Percentiles rank a stretch among this genome's conserved stretches.
Evolutionary conservation across 2,329 filamentous ascomycete genomes (phyloP).

Genomic region (Epichloe gansuensis): DNA sequence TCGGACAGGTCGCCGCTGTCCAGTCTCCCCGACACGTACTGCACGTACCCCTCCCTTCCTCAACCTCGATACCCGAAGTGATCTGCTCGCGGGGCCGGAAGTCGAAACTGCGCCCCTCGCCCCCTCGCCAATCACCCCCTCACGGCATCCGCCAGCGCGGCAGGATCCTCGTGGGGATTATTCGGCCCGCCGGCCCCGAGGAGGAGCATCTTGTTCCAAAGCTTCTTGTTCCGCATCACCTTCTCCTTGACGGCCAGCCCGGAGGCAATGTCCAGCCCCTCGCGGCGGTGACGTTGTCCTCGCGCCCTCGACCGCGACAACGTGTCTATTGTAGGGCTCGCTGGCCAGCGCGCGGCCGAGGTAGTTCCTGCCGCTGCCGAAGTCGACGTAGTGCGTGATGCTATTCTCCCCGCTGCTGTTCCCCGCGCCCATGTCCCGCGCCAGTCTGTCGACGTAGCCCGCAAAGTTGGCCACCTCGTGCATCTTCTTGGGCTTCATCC

Average conservation of each 20-base stretch:
- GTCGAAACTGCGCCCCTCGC: conserved; percentile 20
- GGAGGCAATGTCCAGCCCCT: conserved; percentile 72
- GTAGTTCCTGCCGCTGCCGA: conserved; percentile 95
- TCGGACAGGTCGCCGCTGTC: conserved; percentile 59
- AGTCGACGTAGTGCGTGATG: conserved; percentile 85
- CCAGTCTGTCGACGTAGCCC: conserved; percentile 59
- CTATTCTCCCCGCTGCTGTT: conserved; percentile 34
- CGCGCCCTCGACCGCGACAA: conserved; percentile 86
- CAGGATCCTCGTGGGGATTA: conserved; percentile 28
- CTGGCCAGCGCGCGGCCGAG: conserved; percentile 79
- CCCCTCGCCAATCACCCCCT: conserved; percentile 22
- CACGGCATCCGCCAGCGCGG: conserved; percentile 20
- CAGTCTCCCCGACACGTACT: conserved; percentile 65
- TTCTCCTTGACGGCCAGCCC: conserved; percentile 62
- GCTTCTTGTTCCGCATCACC: conserved; percentile 73
- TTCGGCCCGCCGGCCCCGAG: conserved; percentile 26
- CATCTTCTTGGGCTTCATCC: conserved; percentile 93
- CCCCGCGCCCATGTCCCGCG: conserved; percentile 36
- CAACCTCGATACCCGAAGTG: conserved; percentile 37
- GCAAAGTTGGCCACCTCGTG: conserved; percentile 91
- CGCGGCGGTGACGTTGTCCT: conserved; percentile 77
- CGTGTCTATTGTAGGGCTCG: conserved; percentile 71
- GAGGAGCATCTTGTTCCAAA: conserved; percentile 40
- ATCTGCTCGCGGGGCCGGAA: conserved; percentile 40
- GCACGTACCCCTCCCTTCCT: conserved; percentile 55